A percentile compares a stretch with the other conserved stretches of the same genome.
Evolutionary conservation across 164 flowering plant genomes (phyloP).

Genomic region (Vitis cinerea): DNA sequence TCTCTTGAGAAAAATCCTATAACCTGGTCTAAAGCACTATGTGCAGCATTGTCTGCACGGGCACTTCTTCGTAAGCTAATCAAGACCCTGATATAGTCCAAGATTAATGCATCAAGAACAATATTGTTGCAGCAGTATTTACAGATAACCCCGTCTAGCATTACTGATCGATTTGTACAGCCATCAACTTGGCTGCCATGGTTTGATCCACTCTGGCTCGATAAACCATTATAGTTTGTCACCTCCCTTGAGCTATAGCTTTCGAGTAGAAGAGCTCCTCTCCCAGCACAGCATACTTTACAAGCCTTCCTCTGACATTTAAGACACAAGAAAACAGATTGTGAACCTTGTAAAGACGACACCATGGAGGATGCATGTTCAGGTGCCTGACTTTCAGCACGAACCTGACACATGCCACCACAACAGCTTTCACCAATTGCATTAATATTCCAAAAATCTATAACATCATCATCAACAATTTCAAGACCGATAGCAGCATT

Average conservation of each 20-base stretch:
- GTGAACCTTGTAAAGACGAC: conserved; percentile 34
- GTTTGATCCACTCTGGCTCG: conserved; percentile 56
- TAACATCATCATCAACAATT: conserved; percentile 32
- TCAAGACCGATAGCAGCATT: conserved; percentile 78
- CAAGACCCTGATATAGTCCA: conserved; percentile 83
- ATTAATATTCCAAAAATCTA: conserved; percentile 91
- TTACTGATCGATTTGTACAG: conserved; percentile 39
- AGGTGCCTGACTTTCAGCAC: conserved; percentile 41
- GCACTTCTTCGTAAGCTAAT: conserved; percentile 59
- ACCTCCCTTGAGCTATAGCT: conserved; percentile 43
- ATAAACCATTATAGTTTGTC: conserved; percentile 34
- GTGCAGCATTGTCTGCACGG: conserved; percentile 69
- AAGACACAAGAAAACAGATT: conserved; percentile 50
- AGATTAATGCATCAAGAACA: conserved; percentile 74
- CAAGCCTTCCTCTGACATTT: conserved; percentile 76
- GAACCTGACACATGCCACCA: conserved; percentile 74
- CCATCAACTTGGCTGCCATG: conserved; percentile 55
- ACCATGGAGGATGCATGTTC: conserved; percentile 22
- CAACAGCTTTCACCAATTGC: conserved; percentile 71
- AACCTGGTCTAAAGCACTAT: conserved; percentile 58
- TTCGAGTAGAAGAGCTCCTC: conserved; percentile 71
- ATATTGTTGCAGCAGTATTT: conserved; percentile 68
- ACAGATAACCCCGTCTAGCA: conserved; percentile 66
- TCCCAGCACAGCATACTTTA: conserved; percentile 86
- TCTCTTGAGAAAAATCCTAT: conserved; percentile 37